phyloP scores from a whole-genome alignment of 441 rosid species.

The Aleurites moluccanus region DNA sequence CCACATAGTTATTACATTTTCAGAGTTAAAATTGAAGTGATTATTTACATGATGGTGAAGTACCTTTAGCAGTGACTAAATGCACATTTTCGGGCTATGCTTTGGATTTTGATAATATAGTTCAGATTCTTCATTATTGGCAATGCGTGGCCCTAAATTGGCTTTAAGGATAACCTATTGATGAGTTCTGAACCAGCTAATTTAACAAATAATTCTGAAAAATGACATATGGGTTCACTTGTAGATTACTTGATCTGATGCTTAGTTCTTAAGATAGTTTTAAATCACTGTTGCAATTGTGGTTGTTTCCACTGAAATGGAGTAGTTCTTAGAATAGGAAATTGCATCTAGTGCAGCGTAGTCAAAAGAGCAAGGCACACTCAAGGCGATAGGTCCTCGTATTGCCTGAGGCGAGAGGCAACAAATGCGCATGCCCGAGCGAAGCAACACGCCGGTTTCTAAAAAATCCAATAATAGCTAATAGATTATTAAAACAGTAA shows the following conservation, averaged over 20 bases:
- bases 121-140: not conserved
- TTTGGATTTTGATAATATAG: not conserved
- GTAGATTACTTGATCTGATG: not conserved
- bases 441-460: too few species aligned
- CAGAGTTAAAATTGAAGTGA: constrained; percentile 6
- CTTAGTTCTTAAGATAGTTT: not conserved
- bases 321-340: not conserved
- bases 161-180: not conserved
- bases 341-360: not conserved
- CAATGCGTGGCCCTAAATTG: not conserved
- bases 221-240: not conserved
- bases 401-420: too few species aligned
- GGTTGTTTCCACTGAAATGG: not conserved
- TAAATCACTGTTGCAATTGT: not conserved
- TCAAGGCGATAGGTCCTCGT: too few species aligned
- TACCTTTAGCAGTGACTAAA: not conserved
- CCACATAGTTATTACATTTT: not conserved
- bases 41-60: not conserved
- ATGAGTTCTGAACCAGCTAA: not conserved
- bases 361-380: too few species aligned
- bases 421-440: too few species aligned
- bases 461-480: too few species aligned
- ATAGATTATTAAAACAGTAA: too few species aligned
- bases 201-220: not conserved
- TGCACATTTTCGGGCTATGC: not conserved